Conservation (phyloP, 2,329 filamentous ascomycete genomes). For the Hawksworthiomyces lignivorus region DNA sequence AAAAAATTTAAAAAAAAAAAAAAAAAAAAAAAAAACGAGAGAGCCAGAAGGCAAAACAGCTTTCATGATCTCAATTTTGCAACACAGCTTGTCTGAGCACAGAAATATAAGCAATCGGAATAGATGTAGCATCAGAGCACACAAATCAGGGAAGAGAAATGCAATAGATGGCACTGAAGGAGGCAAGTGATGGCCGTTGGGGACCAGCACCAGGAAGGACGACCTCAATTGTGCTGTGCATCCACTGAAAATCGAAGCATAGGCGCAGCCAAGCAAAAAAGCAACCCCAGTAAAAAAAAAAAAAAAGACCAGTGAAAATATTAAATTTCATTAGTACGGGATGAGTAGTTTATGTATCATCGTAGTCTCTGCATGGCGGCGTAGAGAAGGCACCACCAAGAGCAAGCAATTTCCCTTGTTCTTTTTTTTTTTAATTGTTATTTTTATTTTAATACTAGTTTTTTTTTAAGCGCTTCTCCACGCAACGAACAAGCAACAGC, state of each 20-base stretch:
- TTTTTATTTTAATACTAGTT: constrained; percentile 11
- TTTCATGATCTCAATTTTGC: no score
- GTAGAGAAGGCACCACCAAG: constrained; percentile 5
- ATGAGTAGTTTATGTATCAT: no score
- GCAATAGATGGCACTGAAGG: neutral
- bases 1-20: no score
- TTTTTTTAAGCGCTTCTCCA: constrained; percentile 13
- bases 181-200: no score
- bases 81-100: no score
- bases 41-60: neutral
- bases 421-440: constrained; percentile 19
- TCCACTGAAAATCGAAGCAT: neutral
- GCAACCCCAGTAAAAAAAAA: constrained; percentile 3
- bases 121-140: no score
- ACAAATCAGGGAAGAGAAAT: neutral
- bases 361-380: neutral
- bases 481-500: no score
- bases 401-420: constrained; percentile 15
- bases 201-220: no score
- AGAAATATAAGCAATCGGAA: no score
- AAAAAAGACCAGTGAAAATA: neutral
- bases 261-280: neutral
- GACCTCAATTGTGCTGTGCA: no score
- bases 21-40: no score
- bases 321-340: no score